Conservation (phyloP, 139 green algal genomes). For the Limnomonas spitsbergensis region DNA sequence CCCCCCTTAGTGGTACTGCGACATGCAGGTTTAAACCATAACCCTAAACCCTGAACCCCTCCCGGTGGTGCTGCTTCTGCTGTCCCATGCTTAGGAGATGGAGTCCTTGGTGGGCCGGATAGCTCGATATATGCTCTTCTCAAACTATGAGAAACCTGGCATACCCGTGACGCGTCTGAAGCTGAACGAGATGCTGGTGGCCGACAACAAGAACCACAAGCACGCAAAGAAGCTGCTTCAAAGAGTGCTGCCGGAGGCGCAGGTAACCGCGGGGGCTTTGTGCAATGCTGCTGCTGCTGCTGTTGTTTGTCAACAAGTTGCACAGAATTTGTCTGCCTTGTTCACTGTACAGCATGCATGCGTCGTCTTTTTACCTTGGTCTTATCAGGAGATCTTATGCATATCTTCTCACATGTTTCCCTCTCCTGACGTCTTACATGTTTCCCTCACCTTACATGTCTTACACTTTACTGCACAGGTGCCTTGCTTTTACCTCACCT, state of each 20-base stretch:
- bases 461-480: too few relatives aligned
- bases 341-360: background rate
- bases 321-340: background rate
- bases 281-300: background rate
- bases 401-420: background rate
- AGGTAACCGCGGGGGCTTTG: background rate
- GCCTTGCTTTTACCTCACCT: too few relatives aligned
- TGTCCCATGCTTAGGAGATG: too few relatives aligned
- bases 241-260: background rate
- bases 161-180: background rate
- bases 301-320: background rate
- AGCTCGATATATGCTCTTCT: conserved; percentile 9
- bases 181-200: background rate
- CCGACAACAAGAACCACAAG: conserved; percentile 10
- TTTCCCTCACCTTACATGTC: background rate
- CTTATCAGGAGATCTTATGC: background rate
- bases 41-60: too few relatives aligned
- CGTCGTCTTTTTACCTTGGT: too few relatives aligned
- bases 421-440: background rate
- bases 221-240: background rate
- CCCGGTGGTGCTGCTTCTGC: too few relatives aligned
- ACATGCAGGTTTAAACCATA: too few relatives aligned
- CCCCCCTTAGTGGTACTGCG: too few relatives aligned
- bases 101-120: background rate
- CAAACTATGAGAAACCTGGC: background rate